phyloP scores from a whole-genome alignment of 192 early-diverging fungal genomes.

The Podila verticillata region DNA sequence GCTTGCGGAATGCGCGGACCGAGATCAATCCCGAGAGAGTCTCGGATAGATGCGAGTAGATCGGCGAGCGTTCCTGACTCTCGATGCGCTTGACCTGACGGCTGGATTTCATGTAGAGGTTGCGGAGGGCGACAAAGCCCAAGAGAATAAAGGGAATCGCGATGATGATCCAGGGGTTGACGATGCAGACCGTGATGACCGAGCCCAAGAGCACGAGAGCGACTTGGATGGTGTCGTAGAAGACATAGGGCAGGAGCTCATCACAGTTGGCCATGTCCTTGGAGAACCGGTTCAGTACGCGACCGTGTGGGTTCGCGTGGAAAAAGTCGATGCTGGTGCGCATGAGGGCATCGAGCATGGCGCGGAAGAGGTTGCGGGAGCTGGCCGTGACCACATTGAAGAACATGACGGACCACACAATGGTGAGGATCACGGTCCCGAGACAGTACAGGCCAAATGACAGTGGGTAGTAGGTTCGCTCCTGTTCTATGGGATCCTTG shows the following conservation, averaged over 20 bases:
- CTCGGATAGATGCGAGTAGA: slow-evolving; percentile 69
- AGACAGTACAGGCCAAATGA: slow-evolving; percentile 57
- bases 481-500: slow-evolving; percentile 46
- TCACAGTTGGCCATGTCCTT: slow-evolving; percentile 73
- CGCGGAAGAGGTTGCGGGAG: slow-evolving; percentile 54
- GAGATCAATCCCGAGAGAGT: slow-evolving; percentile 75
- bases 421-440: slow-evolving; percentile 56
- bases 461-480: slow-evolving; percentile 37
- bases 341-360: slow-evolving; percentile 60
- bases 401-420: slow-evolving; percentile 58
- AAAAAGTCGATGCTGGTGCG: slow-evolving; percentile 67
- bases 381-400: slow-evolving; percentile 31
- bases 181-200: slow-evolving; percentile 63
- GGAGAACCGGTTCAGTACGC: slow-evolving; percentile 72
- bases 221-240: slow-evolving; percentile 70
- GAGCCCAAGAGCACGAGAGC: slow-evolving; percentile 70
- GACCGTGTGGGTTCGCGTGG: slow-evolving; percentile 67
- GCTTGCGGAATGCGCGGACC: slow-evolving; percentile 72
- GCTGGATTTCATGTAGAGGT: slow-evolving; percentile 61
- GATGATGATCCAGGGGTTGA: slow-evolving; percentile 71
- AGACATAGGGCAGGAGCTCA: slow-evolving; percentile 63
- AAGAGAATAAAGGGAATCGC: slow-evolving; percentile 56
- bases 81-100: slow-evolving; percentile 79
- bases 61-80: slow-evolving; percentile 68
- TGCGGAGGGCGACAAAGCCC: slow-evolving; percentile 61